phyloP scores from a whole-genome alignment of 163 green algal genomes.

The Scenedesmus sp. region DNA sequence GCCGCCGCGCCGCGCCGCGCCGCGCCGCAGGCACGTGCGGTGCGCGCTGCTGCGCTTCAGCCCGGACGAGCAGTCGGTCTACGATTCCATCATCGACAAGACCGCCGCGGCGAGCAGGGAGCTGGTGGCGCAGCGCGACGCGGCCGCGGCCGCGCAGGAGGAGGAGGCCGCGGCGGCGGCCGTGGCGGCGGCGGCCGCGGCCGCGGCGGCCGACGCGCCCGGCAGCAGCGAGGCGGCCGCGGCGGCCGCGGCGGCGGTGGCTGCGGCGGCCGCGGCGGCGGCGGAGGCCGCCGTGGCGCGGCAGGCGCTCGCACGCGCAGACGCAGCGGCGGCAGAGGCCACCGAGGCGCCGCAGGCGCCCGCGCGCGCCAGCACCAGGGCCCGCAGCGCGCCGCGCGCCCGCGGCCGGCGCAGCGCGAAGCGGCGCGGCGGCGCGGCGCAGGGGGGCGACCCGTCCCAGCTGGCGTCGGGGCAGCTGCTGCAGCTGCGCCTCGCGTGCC shows the following conservation, averaged over 20 bases:
- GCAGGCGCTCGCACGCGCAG: no score
- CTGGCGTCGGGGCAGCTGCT: constrained; percentile 53
- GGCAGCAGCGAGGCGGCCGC: not conserved
- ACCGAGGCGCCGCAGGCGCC: no score
- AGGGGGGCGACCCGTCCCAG: no score
- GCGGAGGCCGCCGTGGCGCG: not conserved
- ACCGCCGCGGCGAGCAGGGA: constrained; percentile 35
- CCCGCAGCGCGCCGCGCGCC: no score
- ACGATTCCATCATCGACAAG: constrained; percentile 53
- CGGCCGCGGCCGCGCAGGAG: not conserved
- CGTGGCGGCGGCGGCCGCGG: constrained; percentile 25
- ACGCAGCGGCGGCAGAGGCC: no score
- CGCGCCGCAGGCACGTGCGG: constrained; percentile 9
- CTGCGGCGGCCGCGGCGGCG: no score
- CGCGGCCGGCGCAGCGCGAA: no score
- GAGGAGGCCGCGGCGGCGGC: constrained; percentile 13
- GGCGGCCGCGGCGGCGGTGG: not conserved
- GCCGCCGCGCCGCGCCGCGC: not conserved
- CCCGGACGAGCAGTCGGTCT: constrained; percentile 68
- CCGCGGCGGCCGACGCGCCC: constrained; percentile 19
- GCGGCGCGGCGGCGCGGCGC: no score
- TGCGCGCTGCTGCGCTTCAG: constrained; percentile 64
- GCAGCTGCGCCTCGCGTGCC: constrained; percentile 70
- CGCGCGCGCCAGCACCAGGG: no score
- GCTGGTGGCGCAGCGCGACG: constrained; percentile 22